Conservation (phyloP, 345 rosid species). For the Eucalyptus marginata region DNA sequence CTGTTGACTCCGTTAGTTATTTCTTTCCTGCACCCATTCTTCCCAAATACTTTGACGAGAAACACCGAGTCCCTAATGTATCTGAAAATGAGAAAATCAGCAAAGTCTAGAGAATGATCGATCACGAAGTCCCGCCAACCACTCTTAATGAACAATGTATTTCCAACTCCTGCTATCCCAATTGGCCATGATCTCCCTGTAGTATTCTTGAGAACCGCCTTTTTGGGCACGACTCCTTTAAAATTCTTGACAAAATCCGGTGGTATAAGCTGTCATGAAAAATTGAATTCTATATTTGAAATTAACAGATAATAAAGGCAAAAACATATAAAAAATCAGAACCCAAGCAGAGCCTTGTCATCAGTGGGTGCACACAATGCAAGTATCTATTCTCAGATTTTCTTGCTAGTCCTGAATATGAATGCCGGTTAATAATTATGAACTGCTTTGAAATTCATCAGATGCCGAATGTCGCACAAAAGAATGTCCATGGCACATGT, state of each 20-base stretch:
- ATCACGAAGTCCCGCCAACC: neutral
- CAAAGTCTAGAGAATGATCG: neutral
- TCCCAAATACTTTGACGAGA: neutral
- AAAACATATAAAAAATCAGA: neutral
- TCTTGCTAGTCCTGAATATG: neutral
- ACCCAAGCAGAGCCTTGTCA: neutral
- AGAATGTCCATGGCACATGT: neutral
- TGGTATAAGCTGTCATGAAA: neutral
- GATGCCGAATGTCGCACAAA: neutral
- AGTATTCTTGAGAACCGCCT: neutral
- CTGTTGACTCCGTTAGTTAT: neutral
- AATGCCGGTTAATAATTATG: neutral
- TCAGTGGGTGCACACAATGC: neutral
- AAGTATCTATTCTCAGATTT: neutral
- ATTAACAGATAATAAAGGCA: neutral
- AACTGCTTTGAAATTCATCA: neutral
- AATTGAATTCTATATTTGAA: neutral
- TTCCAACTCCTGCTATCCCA: neutral
- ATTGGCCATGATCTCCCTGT: neutral
- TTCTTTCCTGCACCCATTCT: neutral
- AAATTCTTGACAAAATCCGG: neutral
- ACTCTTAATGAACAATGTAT: neutral
- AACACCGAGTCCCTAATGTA: neutral
- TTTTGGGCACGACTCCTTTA: neutral
- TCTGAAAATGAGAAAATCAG: neutral